Evolutionary conservation across 257 asterid species (phyloP).

Genomic region (Solanum megistacrolobum): DNA sequence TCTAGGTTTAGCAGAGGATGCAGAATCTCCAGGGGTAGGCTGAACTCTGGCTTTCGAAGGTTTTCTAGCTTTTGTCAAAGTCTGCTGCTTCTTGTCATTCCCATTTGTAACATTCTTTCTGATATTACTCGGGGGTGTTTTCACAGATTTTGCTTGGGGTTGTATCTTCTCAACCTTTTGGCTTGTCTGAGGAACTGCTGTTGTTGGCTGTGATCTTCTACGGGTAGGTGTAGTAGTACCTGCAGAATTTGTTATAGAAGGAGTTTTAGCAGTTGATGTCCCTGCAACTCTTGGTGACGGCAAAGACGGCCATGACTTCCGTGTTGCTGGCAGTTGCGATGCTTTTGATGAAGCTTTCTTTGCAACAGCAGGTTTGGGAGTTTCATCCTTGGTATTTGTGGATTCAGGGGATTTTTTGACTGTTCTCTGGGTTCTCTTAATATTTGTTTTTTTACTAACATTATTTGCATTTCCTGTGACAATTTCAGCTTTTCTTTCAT

Average conservation of each 20-base stretch:
- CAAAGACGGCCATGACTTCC: slow-evolving; percentile 84
- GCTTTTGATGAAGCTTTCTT: slow-evolving; percentile 51
- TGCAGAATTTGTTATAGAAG: slow-evolving; percentile 30
- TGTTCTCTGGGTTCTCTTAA: slow-evolving; percentile 56
- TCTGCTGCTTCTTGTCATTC: slow-evolving; percentile 49
- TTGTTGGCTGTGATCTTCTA: slow-evolving; percentile 56
- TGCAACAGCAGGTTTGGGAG: slow-evolving; percentile 33
- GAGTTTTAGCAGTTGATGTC: slow-evolving; percentile 51
- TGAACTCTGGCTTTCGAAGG: slow-evolving; percentile 41
- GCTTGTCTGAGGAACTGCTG: slow-evolving; percentile 37
- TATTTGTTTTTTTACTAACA: slow-evolving; percentile 30
- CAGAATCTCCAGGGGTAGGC: slow-evolving; percentile 36
- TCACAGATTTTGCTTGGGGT: slow-evolving; percentile 34
- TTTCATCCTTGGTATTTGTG: slow-evolving; percentile 45
- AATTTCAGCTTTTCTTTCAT: slow-evolving; percentile 42
- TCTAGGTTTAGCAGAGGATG: slow-evolving; percentile 50
- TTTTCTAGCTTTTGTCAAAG: slow-evolving; percentile 38
- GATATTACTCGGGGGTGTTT: slow-evolving; percentile 30
- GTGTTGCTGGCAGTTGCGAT: slow-evolving; percentile 57
- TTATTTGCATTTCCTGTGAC: slow-evolving; percentile 35
- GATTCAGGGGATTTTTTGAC: slow-evolving; percentile 35
- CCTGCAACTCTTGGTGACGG: slow-evolving; percentile 58
- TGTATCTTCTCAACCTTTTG: slow-evolving; percentile 43
- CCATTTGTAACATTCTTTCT: slow-evolving; percentile 36
- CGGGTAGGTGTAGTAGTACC: slow-evolving; percentile 35